phyloP scores from a whole-genome alignment of 345 rosid genomes.

The Rhodomyrtus tomentosa region DNA sequence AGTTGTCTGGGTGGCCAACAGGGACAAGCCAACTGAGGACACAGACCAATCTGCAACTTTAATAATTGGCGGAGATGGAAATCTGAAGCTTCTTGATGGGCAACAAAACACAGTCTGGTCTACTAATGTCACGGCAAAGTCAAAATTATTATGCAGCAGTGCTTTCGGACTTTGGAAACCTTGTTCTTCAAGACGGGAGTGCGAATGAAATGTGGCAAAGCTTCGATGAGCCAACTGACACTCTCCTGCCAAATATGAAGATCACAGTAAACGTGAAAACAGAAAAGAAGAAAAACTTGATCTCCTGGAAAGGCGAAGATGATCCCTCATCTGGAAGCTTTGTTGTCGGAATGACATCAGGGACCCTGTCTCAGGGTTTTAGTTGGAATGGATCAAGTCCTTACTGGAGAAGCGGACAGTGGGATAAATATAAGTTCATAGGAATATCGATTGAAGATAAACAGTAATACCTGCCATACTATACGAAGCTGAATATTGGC shows the following conservation, averaged over 20 bases:
- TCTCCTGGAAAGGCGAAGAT: conserved; percentile 11
- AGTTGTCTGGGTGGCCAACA: conserved; percentile 35
- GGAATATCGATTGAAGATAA: too few species aligned
- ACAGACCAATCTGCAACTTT: conserved; percentile 4
- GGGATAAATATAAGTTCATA: neutral
- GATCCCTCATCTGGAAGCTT: conserved; percentile 18
- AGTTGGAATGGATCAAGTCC: neutral
- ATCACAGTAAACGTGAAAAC: conserved; percentile 9
- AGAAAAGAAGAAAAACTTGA: conserved; percentile 2
- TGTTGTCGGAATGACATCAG: conserved; percentile 4
- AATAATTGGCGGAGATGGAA: conserved; percentile 2
- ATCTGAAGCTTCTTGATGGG: conserved; percentile 11
- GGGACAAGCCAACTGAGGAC: conserved; percentile 14
- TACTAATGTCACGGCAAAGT: neutral
- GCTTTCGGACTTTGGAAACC: conserved; percentile 18
- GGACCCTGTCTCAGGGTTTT: conserved; percentile 13
- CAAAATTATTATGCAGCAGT: neutral
- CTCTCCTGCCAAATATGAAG: conserved; percentile 24
- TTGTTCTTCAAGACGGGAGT: conserved; percentile 5
- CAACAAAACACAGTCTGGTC: conserved; percentile 10
- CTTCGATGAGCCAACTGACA: conserved; percentile 25
- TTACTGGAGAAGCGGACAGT: neutral
- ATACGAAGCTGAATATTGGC: too few species aligned
- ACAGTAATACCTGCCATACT: too few species aligned
- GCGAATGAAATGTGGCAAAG: conserved; percentile 14